Percentiles rank a stretch among this genome's conserved stretches.
phyloP scores from a whole-genome alignment of 164 flowering plant genomes.

The Malania oleifera region DNA sequence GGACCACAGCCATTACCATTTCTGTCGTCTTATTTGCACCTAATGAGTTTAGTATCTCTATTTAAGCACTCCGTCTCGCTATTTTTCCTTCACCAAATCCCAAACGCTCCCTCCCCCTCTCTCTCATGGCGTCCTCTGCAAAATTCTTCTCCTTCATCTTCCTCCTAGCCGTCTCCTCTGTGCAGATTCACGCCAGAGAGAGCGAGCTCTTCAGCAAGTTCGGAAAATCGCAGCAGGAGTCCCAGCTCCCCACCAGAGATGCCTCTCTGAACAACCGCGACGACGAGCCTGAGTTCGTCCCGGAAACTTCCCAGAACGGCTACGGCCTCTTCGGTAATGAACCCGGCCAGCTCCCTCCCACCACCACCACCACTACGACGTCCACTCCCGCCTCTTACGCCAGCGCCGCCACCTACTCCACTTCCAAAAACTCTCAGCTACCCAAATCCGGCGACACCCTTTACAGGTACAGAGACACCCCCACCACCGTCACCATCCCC shows the following conservation, averaged over 20 bases:
- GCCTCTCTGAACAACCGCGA: conserved; percentile 11
- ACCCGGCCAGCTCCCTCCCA: conserved; percentile 21
- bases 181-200: conserved; percentile 43
- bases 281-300: conserved; percentile 30
- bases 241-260: conserved; percentile 5
- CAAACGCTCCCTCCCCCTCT: too few relatives aligned
- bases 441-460: background rate
- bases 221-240: conserved; percentile 12
- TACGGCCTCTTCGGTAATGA: conserved; percentile 56
- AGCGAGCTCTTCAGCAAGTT: conserved; percentile 55
- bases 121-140: conserved; percentile 27
- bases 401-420: background rate
- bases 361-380: conserved; percentile 18
- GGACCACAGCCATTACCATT: conserved; percentile 14
- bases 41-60: too few relatives aligned
- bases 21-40: conserved; percentile 16
- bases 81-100: background rate
- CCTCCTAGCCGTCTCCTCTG: conserved; percentile 26
- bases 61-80: background rate
- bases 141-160: conserved; percentile 27
- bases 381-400: conserved; percentile 10
- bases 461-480: background rate
- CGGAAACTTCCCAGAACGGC: conserved; percentile 29
- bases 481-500: conserved; percentile 3
- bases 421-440: conserved; percentile 6